A percentile compares a stretch with the other conserved stretches of the same genome.
Conservation (phyloP, 306 rosid genomes). For the Datisca glomerata region DNA sequence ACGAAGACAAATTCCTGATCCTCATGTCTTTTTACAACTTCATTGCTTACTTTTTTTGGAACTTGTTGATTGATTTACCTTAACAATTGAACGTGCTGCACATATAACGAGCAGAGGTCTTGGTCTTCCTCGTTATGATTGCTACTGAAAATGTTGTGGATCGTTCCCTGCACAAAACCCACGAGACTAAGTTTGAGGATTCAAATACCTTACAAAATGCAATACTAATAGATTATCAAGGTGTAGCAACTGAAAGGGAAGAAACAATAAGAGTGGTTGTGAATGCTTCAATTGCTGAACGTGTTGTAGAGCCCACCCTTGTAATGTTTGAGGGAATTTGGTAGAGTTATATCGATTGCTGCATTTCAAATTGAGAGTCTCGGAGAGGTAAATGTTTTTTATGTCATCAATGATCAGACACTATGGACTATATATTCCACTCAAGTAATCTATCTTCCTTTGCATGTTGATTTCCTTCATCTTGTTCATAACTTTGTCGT, state of each 20-base stretch:
- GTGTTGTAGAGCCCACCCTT: slow-evolving; percentile 82
- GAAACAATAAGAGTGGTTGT: slow-evolving; percentile 35
- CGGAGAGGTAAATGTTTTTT: slow-evolving; percentile 64
- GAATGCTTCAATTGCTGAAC: slow-evolving; percentile 80
- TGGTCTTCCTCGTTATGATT: no score
- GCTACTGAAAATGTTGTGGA: slow-evolving; percentile 45
- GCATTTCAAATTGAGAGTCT: slow-evolving; percentile 92
- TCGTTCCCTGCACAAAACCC: slow-evolving; percentile 37
- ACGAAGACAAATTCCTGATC: no score
- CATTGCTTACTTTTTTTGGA: no score
- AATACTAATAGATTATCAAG: slow-evolving; percentile 44
- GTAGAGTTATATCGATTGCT: slow-evolving; percentile 54
- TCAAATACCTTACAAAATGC: slow-evolving; percentile 36
- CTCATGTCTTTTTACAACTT: no score
- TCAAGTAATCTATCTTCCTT: no score
- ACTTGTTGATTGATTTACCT: no score
- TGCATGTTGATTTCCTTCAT: slow-evolving; percentile 89
- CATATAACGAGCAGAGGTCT: no score
- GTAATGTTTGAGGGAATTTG: slow-evolving; percentile 91
- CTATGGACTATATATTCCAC: no score
- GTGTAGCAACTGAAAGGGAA: slow-evolving; percentile 32
- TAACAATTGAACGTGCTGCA: no score
- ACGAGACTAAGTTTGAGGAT: no score
- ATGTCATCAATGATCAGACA: slow-evolving; percentile 3
- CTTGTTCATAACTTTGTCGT: slow-evolving; percentile 94